Base-by-base conservation (phyloP, 2,329 filamentous ascomycete genomes). In the Pestalotiopsis sp. region DNA sequence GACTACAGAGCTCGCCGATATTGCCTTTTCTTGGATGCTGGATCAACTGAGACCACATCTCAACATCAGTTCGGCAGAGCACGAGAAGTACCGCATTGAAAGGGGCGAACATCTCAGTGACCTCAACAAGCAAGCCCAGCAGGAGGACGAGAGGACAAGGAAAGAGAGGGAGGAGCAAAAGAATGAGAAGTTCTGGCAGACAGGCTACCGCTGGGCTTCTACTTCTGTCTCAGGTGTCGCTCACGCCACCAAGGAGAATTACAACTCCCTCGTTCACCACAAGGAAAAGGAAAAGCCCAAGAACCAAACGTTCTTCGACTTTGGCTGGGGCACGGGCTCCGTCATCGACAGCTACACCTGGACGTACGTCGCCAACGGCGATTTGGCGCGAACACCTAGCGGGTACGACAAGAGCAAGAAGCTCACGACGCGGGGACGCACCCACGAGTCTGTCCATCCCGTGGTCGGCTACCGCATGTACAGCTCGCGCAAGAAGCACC, bases 321-420 rank as follows among this genome's bases (percentile, higher is more conserved):
- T 66, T 7, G 68, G 69, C 20, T 71, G 69, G 69, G 69, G 68
- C 13, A 71, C 69, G 14, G 69, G 69, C n/a, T 66, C 68, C 3
- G 66, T 69, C 36, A 55, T 71, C 23, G 68, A 69, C 62, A 68
- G 61, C 23, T 69, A 65, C 55, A 45, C 36, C 52, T 68, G 68
- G 20, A 27, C 36, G 4, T 64, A 66, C 61, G 31, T 27, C 6
- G n/a, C 60, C n/a, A 66, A 65, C 1, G 69, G 69, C 7, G 41
- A 38, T 3, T 14, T 41, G n/a, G 23, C 52, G 6, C 49, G 69
- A 11, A 67, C 67, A 3, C 69, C 69, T 2, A 58, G 65, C 3
- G 61, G 66, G 6, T 69, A 27, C 3, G 39, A 65, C 23, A 13
- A 45, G 41, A 58, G 57, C 36, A 23, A 39, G 5, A 45, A 5